phyloP scores from a whole-genome alignment of 805 yeast genomes.

The Priceomyces melissophilus region DNA sequence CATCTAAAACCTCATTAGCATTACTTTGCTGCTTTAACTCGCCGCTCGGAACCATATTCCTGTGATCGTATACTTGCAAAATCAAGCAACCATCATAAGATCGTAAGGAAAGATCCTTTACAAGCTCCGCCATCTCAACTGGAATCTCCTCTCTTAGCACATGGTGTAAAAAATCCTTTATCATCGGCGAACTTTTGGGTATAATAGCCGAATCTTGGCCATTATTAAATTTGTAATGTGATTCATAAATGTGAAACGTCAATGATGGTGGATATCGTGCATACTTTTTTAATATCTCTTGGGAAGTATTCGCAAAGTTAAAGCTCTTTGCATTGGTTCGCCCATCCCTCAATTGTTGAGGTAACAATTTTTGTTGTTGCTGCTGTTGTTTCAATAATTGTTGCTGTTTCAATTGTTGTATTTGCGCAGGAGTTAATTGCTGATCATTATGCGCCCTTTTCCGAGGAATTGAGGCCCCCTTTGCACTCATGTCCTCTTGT shows the following conservation, averaged over 20 bases:
- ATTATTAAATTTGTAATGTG: conserved; percentile 86
- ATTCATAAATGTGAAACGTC: conserved; percentile 87
- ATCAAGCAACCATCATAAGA: conserved; percentile 90
- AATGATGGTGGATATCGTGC: conserved; percentile 75
- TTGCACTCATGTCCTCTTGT: conserved; percentile 1
- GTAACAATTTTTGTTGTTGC: conserved; percentile 19
- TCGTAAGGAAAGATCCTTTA: conserved; percentile 79
- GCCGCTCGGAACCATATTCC: conserved; percentile 40
- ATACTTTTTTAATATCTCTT: conserved; percentile 72
- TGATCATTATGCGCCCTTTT: conserved; percentile 18
- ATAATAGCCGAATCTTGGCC: conserved; percentile 76
- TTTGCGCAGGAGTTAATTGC: conserved; percentile 18
- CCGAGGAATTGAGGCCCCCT: conserved; percentile 2
- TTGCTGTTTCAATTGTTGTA: conserved; percentile 12
- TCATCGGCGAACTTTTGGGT: conserved; percentile 72
- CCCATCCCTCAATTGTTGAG: conserved; percentile 17
- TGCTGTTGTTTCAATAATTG: conserved; percentile 7
- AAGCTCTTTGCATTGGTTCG: conserved; percentile 32
- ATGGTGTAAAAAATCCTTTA: conserved; percentile 74
- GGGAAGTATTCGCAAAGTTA: conserved; percentile 67
- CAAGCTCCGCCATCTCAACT: conserved; percentile 81
- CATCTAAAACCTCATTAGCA: not conserved
- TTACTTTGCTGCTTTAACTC: conserved; percentile 1
- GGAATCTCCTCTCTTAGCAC: conserved; percentile 84
- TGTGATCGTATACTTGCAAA: conserved; percentile 81